Percentiles rank a stretch among this genome's conserved stretches.
Conservation (phyloP, 768 basidiomycete genomes). For the Coprinopsis marcescibilis region DNA sequence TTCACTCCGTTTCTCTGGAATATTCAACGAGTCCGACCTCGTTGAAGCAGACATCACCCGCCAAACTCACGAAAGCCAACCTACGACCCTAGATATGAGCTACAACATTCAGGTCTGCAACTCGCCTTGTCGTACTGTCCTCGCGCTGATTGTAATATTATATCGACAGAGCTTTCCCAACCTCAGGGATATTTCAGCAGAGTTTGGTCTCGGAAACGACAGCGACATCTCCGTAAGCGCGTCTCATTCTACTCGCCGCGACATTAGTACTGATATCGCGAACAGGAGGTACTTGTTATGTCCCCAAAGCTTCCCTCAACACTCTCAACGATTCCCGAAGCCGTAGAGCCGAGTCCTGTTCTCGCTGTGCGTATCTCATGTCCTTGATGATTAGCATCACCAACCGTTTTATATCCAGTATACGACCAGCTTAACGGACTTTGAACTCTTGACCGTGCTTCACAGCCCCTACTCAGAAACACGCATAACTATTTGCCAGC, state of each 20-base stretch:
- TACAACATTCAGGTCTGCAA: conserved; percentile 36
- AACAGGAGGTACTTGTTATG: conserved; percentile 44
- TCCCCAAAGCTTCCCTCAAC: conserved; percentile 30
- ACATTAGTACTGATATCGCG: background rate
- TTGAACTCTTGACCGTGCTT: conserved; percentile 24
- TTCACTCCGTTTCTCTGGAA: conserved; percentile 3
- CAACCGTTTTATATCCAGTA: conserved; percentile 13
- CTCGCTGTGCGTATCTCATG: conserved; percentile 14
- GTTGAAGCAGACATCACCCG: conserved; percentile 3
- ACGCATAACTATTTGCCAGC: conserved; percentile 3
- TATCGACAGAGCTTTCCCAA: conserved; percentile 33
- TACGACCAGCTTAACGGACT: conserved; percentile 24
- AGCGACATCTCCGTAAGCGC: conserved; percentile 38
- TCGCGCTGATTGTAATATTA: background rate
- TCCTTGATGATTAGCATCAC: background rate
- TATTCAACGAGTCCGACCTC: conserved; percentile 4
- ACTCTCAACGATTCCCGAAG: conserved; percentile 29
- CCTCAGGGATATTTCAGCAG: conserved; percentile 33
- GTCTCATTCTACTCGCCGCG: background rate
- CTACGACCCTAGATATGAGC: conserved; percentile 24
- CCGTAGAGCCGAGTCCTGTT: conserved; percentile 16
- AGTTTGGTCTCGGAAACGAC: conserved; percentile 42
- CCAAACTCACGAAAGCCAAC: conserved; percentile 4
- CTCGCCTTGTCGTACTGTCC: background rate
- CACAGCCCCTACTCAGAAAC: conserved; percentile 8